These are phyloP conservation scores for Imleria badia DNA, from an alignment of 768 basidiomycete species.

Conservation along the genomic window DNA sequence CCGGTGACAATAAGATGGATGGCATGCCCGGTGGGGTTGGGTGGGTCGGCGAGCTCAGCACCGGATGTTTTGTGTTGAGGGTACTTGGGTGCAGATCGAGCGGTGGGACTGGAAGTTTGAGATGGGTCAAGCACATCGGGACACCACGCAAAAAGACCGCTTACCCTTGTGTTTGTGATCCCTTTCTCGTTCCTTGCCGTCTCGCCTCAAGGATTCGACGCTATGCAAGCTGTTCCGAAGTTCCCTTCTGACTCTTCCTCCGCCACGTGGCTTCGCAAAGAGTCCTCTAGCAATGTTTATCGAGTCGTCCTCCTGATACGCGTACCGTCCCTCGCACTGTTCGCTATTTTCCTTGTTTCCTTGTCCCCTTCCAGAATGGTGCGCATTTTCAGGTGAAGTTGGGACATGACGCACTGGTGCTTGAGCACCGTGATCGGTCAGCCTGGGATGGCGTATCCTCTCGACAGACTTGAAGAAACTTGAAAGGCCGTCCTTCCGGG, in stretches of 20 bases:
- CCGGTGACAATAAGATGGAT: constrained; percentile 62
- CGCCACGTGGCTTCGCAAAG: constrained; percentile 30
- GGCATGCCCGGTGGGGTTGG: constrained; percentile 38
- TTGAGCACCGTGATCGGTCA: constrained; percentile 20
- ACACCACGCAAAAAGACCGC: not conserved
- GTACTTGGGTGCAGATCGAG: no score
- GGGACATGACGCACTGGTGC: constrained; percentile 12
- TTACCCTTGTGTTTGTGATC: constrained; percentile 53
- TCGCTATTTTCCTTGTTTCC: constrained; percentile 42
- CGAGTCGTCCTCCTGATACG: constrained; percentile 18
- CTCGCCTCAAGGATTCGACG: constrained; percentile 30
- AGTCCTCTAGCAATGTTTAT: constrained; percentile 30
- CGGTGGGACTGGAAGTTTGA: constrained; percentile 48
- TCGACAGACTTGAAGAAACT: constrained; percentile 25
- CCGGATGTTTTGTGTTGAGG: no score
- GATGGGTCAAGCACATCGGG: not conserved
- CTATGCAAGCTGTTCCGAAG: constrained; percentile 49
- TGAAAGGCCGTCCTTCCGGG: constrained; percentile 7
- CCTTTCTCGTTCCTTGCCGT: constrained; percentile 49
- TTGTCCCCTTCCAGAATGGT: constrained; percentile 9
- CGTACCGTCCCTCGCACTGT: constrained; percentile 12
- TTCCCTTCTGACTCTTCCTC: constrained; percentile 44
- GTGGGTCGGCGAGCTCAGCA: constrained; percentile 49
- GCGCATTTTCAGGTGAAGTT: constrained; percentile 14
- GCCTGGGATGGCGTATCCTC: constrained; percentile 16